phyloP scores from a whole-genome alignment of 208 protist species.

The Trypanosoma rangeli region DNA sequence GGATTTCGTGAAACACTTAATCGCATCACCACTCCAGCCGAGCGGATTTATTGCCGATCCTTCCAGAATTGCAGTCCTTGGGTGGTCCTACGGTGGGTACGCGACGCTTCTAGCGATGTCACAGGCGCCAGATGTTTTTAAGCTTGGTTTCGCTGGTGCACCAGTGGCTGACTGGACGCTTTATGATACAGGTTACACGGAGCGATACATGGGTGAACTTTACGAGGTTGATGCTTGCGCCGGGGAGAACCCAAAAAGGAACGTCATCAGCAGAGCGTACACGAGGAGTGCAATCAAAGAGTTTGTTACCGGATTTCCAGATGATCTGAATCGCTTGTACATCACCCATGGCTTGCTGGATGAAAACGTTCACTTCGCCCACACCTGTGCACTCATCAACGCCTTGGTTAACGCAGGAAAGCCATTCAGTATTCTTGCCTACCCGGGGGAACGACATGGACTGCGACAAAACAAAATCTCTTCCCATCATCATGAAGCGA shows the following conservation, averaged over 20 bases:
- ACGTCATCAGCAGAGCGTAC: slow-evolving; percentile 51
- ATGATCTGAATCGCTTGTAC: slow-evolving; percentile 86
- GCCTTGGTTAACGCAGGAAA: slow-evolving; percentile 78
- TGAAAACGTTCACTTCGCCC: slow-evolving; percentile 93
- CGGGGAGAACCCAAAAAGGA: slow-evolving; percentile 10
- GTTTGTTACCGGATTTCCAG: slow-evolving; percentile 74
- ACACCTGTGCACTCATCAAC: slow-evolving; percentile 77
- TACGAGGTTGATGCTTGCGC: slow-evolving; percentile 29
- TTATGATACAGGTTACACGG: slow-evolving; percentile 92
- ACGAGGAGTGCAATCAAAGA: slow-evolving; percentile 50
- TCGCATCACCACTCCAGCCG: slow-evolving; percentile 24
- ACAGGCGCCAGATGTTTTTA: slow-evolving; percentile 76
- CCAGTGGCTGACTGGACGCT: slow-evolving; percentile 86
- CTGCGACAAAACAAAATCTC: slow-evolving; percentile 71
- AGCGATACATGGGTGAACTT: slow-evolving; percentile 83
- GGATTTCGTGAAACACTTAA: slow-evolving; percentile 57
- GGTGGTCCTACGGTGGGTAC: slow-evolving; percentile 91
- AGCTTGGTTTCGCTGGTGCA: slow-evolving; percentile 80
- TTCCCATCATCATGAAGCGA: slow-evolving; percentile 71
- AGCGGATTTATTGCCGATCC: slow-evolving; percentile 56
- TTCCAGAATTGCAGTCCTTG: slow-evolving; percentile 76
- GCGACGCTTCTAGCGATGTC: slow-evolving; percentile 84
- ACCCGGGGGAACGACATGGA: slow-evolving; percentile 88
- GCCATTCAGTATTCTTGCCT: slow-evolving; percentile 85
- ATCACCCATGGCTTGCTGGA: slow-evolving; percentile 92